Evolutionary conservation across 305 asterid species (phyloP), one percentile per base, ranked within the genome.

Genomic region (Withania somnifera): DNA sequence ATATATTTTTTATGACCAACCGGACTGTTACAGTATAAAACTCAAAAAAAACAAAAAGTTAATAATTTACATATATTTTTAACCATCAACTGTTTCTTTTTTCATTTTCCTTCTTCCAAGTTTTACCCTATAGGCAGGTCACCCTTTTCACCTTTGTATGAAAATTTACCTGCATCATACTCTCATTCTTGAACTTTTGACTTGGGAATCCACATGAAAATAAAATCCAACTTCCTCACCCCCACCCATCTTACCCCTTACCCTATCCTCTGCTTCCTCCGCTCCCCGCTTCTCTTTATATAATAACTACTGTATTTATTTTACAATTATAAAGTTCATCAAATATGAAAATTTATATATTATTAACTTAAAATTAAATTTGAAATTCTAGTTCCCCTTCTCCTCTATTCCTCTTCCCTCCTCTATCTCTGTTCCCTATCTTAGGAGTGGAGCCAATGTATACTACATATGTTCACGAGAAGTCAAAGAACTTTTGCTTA

Each of bases 131-230:
- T 32, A 81, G 63, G 28, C 6, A 81, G 87, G 81, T 66, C 82
- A 78, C 76, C 47, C 80, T 67, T 84, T 85, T 86, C 84, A 80
- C 85, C 82, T 81, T 85, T 84, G 85, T 83, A 83, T 75, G 79
- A 77, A 82, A 76, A 51, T 83, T 85, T 81, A 82, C 85, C 88
- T 68, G 86, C 87, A 77, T 75, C 83, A 51, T 47, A 26, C 79
- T 85, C 84, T 56, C 78, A 61, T 82, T 69, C 82, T 66, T 64
- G 51, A 36, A 83, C 80, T 85, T 83, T 86, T 84, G 83, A 82
- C 87, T 61, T 40, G 47, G 67, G 61, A 84, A 87, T 38, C 57
- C 87, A 84, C 81, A 84, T 47, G 82, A 80, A 64, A 68, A 50
- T 54, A 78, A 80, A 45, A 38, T 61, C 60, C 68, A 57, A 58